Percentiles rank a stretch among this genome's conserved stretches.
Conservation (phyloP, 805 yeast genomes). For the Yamadazyma ubonensis region DNA sequence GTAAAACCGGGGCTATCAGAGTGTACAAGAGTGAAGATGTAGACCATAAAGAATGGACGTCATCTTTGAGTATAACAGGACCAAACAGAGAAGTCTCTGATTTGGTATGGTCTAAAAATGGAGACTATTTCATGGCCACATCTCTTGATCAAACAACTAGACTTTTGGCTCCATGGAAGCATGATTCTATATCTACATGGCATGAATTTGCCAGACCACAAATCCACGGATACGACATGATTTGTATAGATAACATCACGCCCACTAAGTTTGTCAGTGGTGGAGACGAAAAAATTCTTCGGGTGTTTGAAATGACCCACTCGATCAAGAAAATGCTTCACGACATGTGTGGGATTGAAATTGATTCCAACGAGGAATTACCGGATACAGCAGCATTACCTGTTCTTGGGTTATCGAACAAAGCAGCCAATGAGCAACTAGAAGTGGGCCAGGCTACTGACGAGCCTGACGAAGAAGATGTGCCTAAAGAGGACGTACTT, state of each 20-base stretch:
- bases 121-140: slow-evolving; percentile 68
- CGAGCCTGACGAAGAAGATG: slow-evolving; percentile 33
- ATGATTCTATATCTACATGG: slow-evolving; percentile 49
- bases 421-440: slow-evolving; percentile 60
- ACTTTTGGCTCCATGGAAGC: slow-evolving; percentile 64
- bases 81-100: slow-evolving; percentile 74
- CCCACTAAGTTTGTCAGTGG: slow-evolving; percentile 77
- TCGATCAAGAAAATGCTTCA: slow-evolving; percentile 65
- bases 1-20: slow-evolving; percentile 92
- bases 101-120: slow-evolving; percentile 67
- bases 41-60: slow-evolving; percentile 39
- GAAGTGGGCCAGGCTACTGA: slow-evolving; percentile 39
- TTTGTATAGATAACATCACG: slow-evolving; percentile 64
- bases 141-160: slow-evolving; percentile 95
- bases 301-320: slow-evolving; percentile 86
- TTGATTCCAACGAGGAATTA: slow-evolving; percentile 32
- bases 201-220: slow-evolving; percentile 96
- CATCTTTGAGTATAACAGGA: slow-evolving; percentile 68
- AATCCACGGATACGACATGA: slow-evolving; percentile 97
- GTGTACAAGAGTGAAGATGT: slow-evolving; percentile 52
- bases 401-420: slow-evolving; percentile 89
- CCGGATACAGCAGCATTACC: slow-evolving; percentile 91
- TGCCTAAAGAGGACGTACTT: slow-evolving; percentile 45
- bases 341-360: slow-evolving; percentile 49
- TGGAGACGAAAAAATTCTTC: slow-evolving; percentile 90